phyloP scores from a whole-genome alignment of 805 yeast genomes.

The Spathaspora passalidarum region DNA sequence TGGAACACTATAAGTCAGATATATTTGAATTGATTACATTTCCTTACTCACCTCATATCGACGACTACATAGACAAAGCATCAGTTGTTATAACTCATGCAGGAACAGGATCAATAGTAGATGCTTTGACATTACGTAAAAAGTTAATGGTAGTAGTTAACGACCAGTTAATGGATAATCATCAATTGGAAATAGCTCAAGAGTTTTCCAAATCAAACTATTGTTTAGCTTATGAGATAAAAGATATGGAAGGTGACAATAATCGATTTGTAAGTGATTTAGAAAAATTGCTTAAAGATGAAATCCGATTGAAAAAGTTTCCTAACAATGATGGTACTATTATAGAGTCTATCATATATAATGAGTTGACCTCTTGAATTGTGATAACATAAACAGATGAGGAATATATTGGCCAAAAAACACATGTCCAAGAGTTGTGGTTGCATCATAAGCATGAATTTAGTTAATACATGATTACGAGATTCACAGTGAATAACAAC shows the following conservation, averaged over 20 bases:
- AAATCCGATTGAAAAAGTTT: constrained; percentile 4
- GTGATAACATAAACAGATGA: no score
- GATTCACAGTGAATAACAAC: no score
- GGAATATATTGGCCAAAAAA: no score
- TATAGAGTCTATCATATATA: constrained; percentile 5
- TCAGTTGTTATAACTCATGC: constrained; percentile 84
- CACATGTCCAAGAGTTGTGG: no score
- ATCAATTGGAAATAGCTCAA: constrained; percentile 72
- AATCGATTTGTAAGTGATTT: constrained; percentile 2
- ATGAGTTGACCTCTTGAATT: constrained; percentile 6
- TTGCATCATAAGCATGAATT: no score
- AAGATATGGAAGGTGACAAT: not conserved
- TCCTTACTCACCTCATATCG: constrained; percentile 26
- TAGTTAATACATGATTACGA: no score
- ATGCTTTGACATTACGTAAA: constrained; percentile 56
- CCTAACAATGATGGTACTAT: constrained; percentile 4
- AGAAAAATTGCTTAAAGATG: constrained; percentile 4
- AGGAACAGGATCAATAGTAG: constrained; percentile 88
- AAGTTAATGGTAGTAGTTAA: constrained; percentile 72
- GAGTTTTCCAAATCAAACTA: constrained; percentile 10
- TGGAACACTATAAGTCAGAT: not conserved
- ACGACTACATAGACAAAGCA: constrained; percentile 38
- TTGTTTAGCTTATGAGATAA: constrained; percentile 7
- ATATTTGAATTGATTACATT: constrained; percentile 20
- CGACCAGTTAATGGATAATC: constrained; percentile 76